Base-by-base conservation (phyloP, 2,329 filamentous ascomycete species). In the Diaporthe citriasiana region DNA sequence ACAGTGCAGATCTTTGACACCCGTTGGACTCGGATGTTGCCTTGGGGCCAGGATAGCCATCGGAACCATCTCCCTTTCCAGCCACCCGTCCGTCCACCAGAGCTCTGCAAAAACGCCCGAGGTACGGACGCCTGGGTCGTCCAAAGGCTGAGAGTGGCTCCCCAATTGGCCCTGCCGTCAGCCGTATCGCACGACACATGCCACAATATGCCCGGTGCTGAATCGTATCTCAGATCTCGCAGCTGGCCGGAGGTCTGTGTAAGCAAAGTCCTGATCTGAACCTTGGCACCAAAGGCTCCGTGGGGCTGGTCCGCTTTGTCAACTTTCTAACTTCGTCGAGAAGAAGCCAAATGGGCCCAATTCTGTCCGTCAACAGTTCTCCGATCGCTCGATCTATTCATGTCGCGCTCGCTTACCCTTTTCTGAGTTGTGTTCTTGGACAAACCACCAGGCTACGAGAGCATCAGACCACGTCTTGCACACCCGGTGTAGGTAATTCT, bases 101-200 rank as follows among this genome's bases (percentile, higher is more conserved):
- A 30, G 33, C 12, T 40, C 22, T 30, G n/a, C n/a, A 53, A 53
- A 47, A 68, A 22, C 22, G n/a, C 30, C 47, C 63, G 33, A 68
- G 45, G 30, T 27, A 68, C 47, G 15, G 63, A 53, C 47, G 22
- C 33, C 63, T 68, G 63, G 63, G 45, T 68, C 63, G 17, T 68
- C 63, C 47, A 8, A 53, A 25, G n/a, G 33, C 47, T 30, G n/a
- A 10, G n/a, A 53, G 10, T 13, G 15, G 3, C 1, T 2, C 6
- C 27, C n/a, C n/a, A 68, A 68, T 40, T 68, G 63, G 63, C 33
- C 15, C 47, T 47, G 17, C 13, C 30, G 10, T 51, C 13, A 68
- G 63, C n/a, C 47, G 33, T 33, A 40, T 27, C 33, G n/a, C 47
- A 33, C 25, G 38, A 30, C 30, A 15, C n/a, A 40, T 33, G 8